Percentiles rank a stretch among this genome's conserved stretches.
Evolutionary conservation across 192 early-diverging fungal genomes (phyloP).

Genomic region (Mortierella claussenii): DNA sequence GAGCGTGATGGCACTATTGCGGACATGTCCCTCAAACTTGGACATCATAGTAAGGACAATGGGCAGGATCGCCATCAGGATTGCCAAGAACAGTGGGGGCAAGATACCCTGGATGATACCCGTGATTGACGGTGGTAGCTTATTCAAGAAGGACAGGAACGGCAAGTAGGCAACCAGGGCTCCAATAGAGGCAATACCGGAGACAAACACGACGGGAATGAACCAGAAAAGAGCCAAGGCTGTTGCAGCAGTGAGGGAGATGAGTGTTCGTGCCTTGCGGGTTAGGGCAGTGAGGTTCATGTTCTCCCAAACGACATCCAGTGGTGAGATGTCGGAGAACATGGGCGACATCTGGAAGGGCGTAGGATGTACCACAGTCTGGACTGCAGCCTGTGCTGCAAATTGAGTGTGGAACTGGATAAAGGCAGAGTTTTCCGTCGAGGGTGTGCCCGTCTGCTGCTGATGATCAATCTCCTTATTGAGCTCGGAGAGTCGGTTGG

Average conservation of each 20-base stretch:
- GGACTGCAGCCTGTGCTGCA: conserved; percentile 61
- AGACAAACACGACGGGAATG: conserved; percentile 59
- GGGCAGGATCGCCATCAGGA: conserved; percentile 79
- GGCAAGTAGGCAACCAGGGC: conserved; percentile 14
- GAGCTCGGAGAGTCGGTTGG: conserved; percentile 50
- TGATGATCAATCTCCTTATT: conserved; percentile 59
- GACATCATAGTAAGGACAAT: conserved; percentile 67
- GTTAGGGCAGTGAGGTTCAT: conserved; percentile 64
- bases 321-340: conserved; percentile 70
- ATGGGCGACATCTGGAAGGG: conserved; percentile 79
- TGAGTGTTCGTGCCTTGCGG: conserved; percentile 64
- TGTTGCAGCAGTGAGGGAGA: conserved; percentile 62
- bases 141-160: conserved; percentile 41
- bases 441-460: conserved; percentile 16
- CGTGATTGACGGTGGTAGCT: conserved; percentile 37
- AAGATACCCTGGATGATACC: conserved; percentile 76
- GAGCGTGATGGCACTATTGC: conserved; percentile 16
- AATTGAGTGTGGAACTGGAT: conserved; percentile 83
- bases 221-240: conserved; percentile 80
- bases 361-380: conserved; percentile 45
- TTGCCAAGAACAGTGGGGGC: conserved; percentile 75
- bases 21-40: conserved; percentile 34
- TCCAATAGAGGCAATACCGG: conserved; percentile 24
- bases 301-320: conserved; percentile 87
- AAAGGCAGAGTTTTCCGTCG: conserved; percentile 74